These are phyloP conservation scores for Sindora glabra DNA, from an alignment of 306 rosid species.

Conservation along the genomic window DNA sequence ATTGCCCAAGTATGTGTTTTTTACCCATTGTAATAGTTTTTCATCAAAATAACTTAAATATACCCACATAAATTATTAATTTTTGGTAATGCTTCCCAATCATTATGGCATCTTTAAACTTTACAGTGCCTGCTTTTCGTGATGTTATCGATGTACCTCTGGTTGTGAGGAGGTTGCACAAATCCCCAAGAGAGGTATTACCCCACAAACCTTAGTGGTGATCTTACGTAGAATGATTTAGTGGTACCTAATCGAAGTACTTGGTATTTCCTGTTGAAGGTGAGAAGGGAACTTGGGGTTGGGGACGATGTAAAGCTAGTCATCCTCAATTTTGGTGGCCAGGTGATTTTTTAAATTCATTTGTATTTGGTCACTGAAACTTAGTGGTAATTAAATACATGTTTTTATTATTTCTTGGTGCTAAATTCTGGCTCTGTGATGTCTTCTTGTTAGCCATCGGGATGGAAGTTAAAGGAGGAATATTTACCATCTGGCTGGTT, in stretches of 20 bases:
- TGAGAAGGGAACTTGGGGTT: slow-evolving; percentile 69
- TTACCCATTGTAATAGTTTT: too few relatives aligned
- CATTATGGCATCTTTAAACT: slow-evolving; percentile 2
- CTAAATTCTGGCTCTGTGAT: not conserved
- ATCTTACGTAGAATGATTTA: slow-evolving; percentile 13
- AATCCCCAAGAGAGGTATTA: slow-evolving; percentile 80
- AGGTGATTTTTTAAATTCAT: slow-evolving; percentile 41
- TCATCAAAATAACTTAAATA: too few relatives aligned
- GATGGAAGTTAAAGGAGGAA: slow-evolving; percentile 87
- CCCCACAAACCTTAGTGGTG: slow-evolving; percentile 1
- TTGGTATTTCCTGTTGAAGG: slow-evolving; percentile 43
- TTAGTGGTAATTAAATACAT: too few relatives aligned
- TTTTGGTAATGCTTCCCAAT: not conserved
- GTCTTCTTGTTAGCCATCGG: slow-evolving; percentile 69
- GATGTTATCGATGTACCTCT: slow-evolving; percentile 89
- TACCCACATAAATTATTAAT: too few relatives aligned
- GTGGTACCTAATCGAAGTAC: slow-evolving; percentile 1
- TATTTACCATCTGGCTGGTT: slow-evolving; percentile 89
- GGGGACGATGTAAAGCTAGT: slow-evolving; percentile 63
- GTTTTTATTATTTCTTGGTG: too few relatives aligned
- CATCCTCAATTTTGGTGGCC: slow-evolving; percentile 96
- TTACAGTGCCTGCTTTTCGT: slow-evolving; percentile 94
- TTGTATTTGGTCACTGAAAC: not conserved
- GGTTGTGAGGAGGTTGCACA: slow-evolving; percentile 88
- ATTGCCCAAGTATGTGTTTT: slow-evolving; percentile 74